Evolutionary conservation across 2,329 filamentous ascomycete genomes (phyloP), one percentile per base, ranked within the genome.

Genomic region (Exophiala calicioides): DNA sequence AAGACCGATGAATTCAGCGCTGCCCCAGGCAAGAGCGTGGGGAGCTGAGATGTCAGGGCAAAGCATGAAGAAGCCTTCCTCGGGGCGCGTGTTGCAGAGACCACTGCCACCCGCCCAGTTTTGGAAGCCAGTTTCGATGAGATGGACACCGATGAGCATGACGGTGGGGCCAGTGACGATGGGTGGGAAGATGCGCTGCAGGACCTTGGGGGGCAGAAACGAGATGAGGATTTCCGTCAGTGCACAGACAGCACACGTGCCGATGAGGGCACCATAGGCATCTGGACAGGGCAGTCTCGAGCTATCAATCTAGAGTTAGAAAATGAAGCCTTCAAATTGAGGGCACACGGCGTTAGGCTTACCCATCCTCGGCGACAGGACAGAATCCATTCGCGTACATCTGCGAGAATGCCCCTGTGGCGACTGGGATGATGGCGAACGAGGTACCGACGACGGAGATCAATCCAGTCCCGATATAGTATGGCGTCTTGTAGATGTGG

Each of bases 401-500:
- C 61, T 84, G 81, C 2, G 66, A 57, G 6, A 84, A 75, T 2
- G 81, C 81, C 15, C 79, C 80, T 3, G 76, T 76, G 1, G 81
- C 80, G 5, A 85, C 80, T 1, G 82, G 79, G 36, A 86, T 79
- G 15, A 80, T 83, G 7, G 82, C 75, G 58, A 86, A 86, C 0
- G 81, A 84, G 4, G 81, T 84, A 7, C 83, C 83, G 2, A 85
- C 82, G 0, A 86, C 82, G 0, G 80, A 84, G 33, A 86, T 79
- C 50, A 86, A 63, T 3, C 83, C 83, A 0, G 83, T 86, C 7
- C 83, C 80, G 47, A 83, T 65, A 52, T 73, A 81, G 59, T 84
- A 86, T 35, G 79, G 81, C 0, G 82, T 82, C 49, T 72, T 73
- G 53, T 70, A 76, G 48, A 86, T 76, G 54, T 82, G 82, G 49